These are phyloP conservation scores for Hypoxylon sp. DNA, from an alignment of 2,329 filamentous ascomycete genomes.

Conservation along the genomic window DNA sequence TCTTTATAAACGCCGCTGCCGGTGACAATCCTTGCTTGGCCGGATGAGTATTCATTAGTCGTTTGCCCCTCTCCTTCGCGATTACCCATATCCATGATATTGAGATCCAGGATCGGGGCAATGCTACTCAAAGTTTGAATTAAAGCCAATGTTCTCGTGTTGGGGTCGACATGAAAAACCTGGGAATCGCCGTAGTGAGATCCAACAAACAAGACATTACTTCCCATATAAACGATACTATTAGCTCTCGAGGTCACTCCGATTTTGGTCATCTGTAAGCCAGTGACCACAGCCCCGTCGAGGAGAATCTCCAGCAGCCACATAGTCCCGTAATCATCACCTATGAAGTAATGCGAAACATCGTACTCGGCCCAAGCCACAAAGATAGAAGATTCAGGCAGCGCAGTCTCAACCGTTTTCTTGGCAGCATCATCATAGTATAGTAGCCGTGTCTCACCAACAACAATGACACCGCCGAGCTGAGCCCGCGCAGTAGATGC, in stretches of 20 bases:
- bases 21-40: constrained; percentile 92
- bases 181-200: constrained; percentile 96
- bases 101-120: constrained; percentile 92
- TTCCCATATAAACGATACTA: constrained; percentile 82
- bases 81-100: constrained; percentile 95
- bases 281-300: constrained; percentile 75
- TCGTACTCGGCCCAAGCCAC: constrained; percentile 93
- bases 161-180: constrained; percentile 67
- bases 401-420: constrained; percentile 72
- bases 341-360: constrained; percentile 85
- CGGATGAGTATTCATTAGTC: constrained; percentile 92
- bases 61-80: constrained; percentile 80
- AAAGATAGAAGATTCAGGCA: constrained; percentile 86
- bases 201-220: constrained; percentile 84
- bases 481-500: constrained; percentile 68
- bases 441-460: constrained; percentile 84
- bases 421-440: constrained; percentile 87
- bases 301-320: constrained; percentile 87
- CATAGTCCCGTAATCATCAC: constrained; percentile 89
- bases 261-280: constrained; percentile 79
- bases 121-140: constrained; percentile 87
- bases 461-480: constrained; percentile 78
- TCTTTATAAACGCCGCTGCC: constrained; percentile 92
- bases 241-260: constrained; percentile 80
- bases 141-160: constrained; percentile 67